Conservation (phyloP, 1,139 yeast genomes). For the Zygosaccharomyces sapae region DNA sequence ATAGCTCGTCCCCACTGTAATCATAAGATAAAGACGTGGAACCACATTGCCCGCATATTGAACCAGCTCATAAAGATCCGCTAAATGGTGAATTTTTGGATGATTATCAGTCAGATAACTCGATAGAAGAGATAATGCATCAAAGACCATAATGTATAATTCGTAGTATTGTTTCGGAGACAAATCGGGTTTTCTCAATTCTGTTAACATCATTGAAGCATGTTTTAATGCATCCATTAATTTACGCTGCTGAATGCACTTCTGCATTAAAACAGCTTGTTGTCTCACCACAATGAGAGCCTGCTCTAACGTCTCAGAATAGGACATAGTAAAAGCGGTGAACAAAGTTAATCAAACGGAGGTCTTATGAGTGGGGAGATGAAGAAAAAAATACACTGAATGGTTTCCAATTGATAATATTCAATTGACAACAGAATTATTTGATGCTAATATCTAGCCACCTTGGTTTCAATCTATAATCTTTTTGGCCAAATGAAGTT, state of each 20-base stretch:
- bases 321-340: conserved; percentile 20
- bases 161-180: conserved; percentile 94
- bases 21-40: conserved; percentile 90
- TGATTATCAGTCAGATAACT: conserved; percentile 63
- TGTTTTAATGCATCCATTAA: conserved; percentile 87
- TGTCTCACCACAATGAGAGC: conserved; percentile 47
- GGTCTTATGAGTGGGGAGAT: too few relatives aligned
- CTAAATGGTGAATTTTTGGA: conserved; percentile 63
- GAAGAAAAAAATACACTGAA: too few relatives aligned
- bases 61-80: conserved; percentile 88
- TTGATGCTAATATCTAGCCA: too few relatives aligned
- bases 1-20: conserved; percentile 88
- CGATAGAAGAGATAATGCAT: conserved; percentile 69
- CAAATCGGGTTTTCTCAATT: conserved; percentile 68
- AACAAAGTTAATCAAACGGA: not conserved
- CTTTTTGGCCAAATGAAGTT: too few relatives aligned
- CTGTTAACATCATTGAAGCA: conserved; percentile 77
- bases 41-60: conserved; percentile 93
- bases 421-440: too few relatives aligned
- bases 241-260: conserved; percentile 60
- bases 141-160: conserved; percentile 78
- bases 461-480: too few relatives aligned
- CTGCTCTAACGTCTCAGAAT: conserved; percentile 30
- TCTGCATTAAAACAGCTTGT: conserved; percentile 74
- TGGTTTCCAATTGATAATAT: too few relatives aligned